Evolutionary conservation across 495 filamentous ascomycete species (phyloP), one percentile per base, ranked within the genome.

Genomic region (Peziza echinospora): DNA sequence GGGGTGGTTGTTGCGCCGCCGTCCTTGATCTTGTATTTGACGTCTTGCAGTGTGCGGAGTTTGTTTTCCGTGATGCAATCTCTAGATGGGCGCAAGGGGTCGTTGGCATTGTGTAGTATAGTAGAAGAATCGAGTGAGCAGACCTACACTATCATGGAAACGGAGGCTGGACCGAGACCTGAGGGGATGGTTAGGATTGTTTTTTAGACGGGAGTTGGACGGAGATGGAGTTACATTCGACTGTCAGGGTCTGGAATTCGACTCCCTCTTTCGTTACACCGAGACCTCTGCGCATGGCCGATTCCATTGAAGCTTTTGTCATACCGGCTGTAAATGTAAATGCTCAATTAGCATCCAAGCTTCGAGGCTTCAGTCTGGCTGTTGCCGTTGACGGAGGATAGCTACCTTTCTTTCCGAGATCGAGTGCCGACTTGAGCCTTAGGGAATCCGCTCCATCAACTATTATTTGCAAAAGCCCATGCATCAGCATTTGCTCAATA

Each of bases 281-380:
- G 58, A 93, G 85, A 5, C 89, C 91, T 21, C 84, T 74, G 10
- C 80, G 77, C 50, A 96, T 78, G 45, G 89, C 84, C 11, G 65
- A 66, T 55, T 93, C 84, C 50, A 96, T 93, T 2, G 67, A 64
- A 23, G 72, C 70, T 60, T 94, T 94, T 11, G 86, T 82, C 40
- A 93, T 73, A 44, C 78, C 78, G 50, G 73, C 77, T 72, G 42
- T 46, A 41, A 19, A 5, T 5, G 11, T 49, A 13, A 22, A 45
- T 19, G 7, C 21, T 10, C 21, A 8, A 10, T 43, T 10, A 43
- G 19, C 19, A 43, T 43, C 19, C 41, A 7, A 43, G 19, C n/a
- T 9, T 8, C 17, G 8, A 43, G n/a, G 17, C 8, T n/a, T 8
- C 26, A 34, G 26, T 34, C 8, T 8, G 26, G 26, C 71, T 24